A percentile compares a stretch with the other conserved stretches of the same genome.
These are phyloP conservation scores for Dendrobium huoshanense DNA, from an alignment of 106 monocot species.

Conservation along the genomic window DNA sequence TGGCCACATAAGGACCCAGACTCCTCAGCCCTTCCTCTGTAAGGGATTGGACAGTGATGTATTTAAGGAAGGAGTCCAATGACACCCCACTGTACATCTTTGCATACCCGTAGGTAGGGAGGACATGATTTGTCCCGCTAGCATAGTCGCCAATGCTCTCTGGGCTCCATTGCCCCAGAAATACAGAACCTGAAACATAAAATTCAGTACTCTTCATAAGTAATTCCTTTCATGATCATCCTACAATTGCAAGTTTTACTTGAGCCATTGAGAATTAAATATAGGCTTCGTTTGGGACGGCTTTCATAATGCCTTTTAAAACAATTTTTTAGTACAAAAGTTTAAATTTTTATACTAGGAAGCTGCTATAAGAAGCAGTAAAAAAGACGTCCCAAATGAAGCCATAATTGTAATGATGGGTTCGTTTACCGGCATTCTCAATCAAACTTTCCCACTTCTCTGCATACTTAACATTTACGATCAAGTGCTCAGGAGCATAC, in stretches of 20 bases:
- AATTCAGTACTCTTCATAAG: not conserved
- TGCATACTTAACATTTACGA: constrained; percentile 79
- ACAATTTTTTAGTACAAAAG: no score
- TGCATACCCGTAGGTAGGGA: constrained; percentile 93
- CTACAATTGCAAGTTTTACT: no score
- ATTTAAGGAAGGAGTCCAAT: constrained; percentile 79
- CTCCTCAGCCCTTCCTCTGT: constrained; percentile 77
- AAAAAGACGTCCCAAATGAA: no score
- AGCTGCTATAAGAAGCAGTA: no score
- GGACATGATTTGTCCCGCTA: constrained; percentile 93
- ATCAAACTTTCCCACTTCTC: constrained; percentile 79
- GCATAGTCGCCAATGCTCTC: constrained; percentile 98
- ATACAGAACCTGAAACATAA: constrained; percentile 65
- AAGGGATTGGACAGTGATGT: constrained; percentile 85
- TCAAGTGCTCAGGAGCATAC: constrained; percentile 98
- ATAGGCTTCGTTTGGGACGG: no score
- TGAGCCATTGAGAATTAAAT: not conserved
- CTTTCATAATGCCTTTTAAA: no score
- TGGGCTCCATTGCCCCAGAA: constrained; percentile 89
- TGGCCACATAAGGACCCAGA: constrained; percentile 76
- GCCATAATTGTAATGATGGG: not conserved
- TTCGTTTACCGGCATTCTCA: constrained; percentile 79
- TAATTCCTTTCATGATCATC: not conserved
- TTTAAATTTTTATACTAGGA: no score
- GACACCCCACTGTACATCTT: constrained; percentile 95